phyloP scores from a whole-genome alignment of 2,329 filamentous ascomycete genomes.

The Trichoderma harzianum region DNA sequence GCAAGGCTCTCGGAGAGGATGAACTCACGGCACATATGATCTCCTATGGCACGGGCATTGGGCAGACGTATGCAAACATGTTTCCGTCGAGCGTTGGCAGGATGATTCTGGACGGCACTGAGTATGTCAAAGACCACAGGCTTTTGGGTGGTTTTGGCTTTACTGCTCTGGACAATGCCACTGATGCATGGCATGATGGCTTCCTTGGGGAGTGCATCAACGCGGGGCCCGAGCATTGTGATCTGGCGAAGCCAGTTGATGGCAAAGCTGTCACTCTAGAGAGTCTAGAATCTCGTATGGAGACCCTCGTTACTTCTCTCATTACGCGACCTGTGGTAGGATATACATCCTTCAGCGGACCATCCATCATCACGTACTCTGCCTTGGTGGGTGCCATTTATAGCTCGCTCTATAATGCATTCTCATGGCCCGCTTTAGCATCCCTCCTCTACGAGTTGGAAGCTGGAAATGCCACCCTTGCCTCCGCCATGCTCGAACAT shows the following conservation, averaged over 20 bases:
- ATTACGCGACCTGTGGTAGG: constrained; percentile 37
- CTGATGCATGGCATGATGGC: constrained; percentile 48
- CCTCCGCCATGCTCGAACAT: constrained; percentile 37
- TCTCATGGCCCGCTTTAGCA: constrained; percentile 41
- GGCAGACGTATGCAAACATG: constrained; percentile 50
- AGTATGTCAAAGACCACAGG: constrained; percentile 46
- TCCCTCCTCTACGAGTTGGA: constrained; percentile 44
- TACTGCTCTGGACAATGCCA: constrained; percentile 47
- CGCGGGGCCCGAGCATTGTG: constrained; percentile 45
- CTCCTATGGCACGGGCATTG: constrained; percentile 52
- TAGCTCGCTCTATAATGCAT: constrained; percentile 41
- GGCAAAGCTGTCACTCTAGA: constrained; percentile 32
- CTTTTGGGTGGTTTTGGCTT: constrained; percentile 45
- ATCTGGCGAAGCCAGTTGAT: constrained; percentile 37
- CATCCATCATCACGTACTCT: constrained; percentile 46
- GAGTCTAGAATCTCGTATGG: constrained; percentile 40
- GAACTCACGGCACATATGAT: constrained; percentile 49
- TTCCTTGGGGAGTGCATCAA: constrained; percentile 49
- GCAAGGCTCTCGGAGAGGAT: constrained; percentile 43
- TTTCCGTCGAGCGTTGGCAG: constrained; percentile 48
- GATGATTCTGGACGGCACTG: constrained; percentile 48
- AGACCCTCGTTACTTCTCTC: constrained; percentile 36
- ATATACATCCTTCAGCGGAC: constrained; percentile 39
- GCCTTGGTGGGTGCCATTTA: constrained; percentile 40
- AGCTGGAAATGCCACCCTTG: constrained; percentile 42